Percentiles rank a stretch among this genome's conserved stretches.
Evolutionary conservation across 2,329 filamentous ascomycete genomes (phyloP).

Genomic region (Colletotrichum australisinense): DNA sequence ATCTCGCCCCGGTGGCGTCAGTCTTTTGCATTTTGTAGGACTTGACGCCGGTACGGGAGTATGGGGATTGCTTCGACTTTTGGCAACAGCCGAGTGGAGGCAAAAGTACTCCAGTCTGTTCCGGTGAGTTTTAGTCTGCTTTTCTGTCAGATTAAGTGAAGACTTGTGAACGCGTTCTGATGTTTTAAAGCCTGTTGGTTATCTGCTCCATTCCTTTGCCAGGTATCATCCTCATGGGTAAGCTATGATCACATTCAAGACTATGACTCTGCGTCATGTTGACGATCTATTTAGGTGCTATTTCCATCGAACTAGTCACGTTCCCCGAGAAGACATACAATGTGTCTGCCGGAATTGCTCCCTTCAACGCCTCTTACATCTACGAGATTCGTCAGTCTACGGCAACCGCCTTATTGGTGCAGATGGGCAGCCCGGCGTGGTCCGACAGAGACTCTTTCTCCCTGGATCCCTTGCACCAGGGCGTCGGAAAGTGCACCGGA

Average conservation of each 20-base stretch:
- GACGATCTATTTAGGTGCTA: background rate
- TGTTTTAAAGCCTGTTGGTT: constrained; percentile 6
- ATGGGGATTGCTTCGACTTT: constrained; percentile 24
- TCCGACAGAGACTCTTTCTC: constrained; percentile 29
- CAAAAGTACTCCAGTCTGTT: constrained; percentile 31
- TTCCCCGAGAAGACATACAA: constrained; percentile 30
- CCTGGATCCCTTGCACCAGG: constrained; percentile 3
- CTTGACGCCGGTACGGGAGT: constrained; percentile 27
- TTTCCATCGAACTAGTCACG: constrained; percentile 25
- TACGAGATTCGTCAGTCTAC: constrained; percentile 6
- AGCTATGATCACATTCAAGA: background rate
- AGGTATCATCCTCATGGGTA: constrained; percentile 29
- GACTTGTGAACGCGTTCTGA: background rate
- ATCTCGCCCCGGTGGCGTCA: constrained; percentile 22
- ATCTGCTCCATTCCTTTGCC: constrained; percentile 28
- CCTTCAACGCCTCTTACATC: constrained; percentile 28
- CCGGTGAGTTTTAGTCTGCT: background rate
- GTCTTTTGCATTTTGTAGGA: constrained; percentile 28
- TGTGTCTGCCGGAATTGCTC: constrained; percentile 22
- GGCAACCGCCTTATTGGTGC: constrained; percentile 17
- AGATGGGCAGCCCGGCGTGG: constrained; percentile 32
- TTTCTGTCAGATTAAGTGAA: background rate
- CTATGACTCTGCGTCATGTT: background rate
- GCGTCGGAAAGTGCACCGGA: background rate
- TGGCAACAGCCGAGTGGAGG: constrained; percentile 29